A percentile compares a stretch with the other conserved stretches of the same genome.
These are phyloP conservation scores for Trypanosomatidae sp. DNA, from an alignment of 208 protist species.

Conservation along the genomic window DNA sequence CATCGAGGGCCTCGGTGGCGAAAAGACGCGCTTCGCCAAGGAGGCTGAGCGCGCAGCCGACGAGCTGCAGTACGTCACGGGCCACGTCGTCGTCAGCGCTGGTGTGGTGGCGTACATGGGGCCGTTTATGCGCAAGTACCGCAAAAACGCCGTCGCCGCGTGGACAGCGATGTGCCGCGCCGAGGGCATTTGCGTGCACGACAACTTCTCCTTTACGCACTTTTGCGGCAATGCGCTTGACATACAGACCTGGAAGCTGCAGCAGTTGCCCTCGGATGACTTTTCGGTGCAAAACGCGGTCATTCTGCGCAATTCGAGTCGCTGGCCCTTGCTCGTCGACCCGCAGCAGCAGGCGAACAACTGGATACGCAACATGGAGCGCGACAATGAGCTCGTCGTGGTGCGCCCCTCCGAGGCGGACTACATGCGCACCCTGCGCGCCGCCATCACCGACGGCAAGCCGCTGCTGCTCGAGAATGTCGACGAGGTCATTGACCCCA, in stretches of 20 bases:
- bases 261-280: conserved; percentile 84
- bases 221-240: conserved; percentile 86
- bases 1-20: conserved; percentile 90
- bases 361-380: conserved; percentile 91
- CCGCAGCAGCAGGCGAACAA: conserved; percentile 93
- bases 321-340: conserved; percentile 90
- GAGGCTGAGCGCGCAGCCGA: conserved; percentile 71
- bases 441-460: conserved; percentile 88
- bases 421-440: conserved; percentile 82
- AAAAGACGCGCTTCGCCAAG: conserved; percentile 88
- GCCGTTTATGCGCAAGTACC: conserved; percentile 91
- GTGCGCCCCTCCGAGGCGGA: conserved; percentile 69
- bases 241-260: conserved; percentile 89
- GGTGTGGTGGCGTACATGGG: conserved; percentile 95
- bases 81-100: conserved; percentile 91
- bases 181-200: conserved; percentile 60
- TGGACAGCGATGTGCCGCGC: conserved; percentile 74
- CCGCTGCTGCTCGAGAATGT: conserved; percentile 95
- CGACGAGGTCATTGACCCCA: conserved; percentile 93
- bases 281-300: conserved; percentile 93
- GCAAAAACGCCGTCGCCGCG: conserved; percentile 35
- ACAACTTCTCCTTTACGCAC: conserved; percentile 71
- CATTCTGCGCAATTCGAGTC: conserved; percentile 83
- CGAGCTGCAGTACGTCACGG: conserved; percentile 78
- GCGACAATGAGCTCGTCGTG: conserved; percentile 70